Base-by-base conservation (phyloP, 257 asterid genomes). In the Paulownia fortunei region DNA sequence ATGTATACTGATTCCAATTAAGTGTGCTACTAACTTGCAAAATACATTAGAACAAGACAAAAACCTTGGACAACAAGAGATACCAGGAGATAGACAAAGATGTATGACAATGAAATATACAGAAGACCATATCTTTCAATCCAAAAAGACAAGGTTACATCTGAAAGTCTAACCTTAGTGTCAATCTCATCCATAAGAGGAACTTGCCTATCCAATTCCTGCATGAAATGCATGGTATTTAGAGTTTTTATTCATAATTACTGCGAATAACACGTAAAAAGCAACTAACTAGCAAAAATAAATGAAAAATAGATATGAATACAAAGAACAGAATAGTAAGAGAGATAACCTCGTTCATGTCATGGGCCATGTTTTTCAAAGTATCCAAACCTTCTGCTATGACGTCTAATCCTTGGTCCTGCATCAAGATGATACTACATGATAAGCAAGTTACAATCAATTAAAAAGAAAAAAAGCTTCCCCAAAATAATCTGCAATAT, bases 141-240 rank as follows among this genome's bases (percentile, higher is more conserved):
- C 52, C 26, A 34, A 79, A 27, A 39, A 11, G 13, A 73, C 60
- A 78, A 71, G 26, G 74, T 60, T 55, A 51, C 34, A 32, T 32
- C 63, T 13, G 47, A 69, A 52, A 61, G 52, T 74, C 88, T 59
- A 61, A 96, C 99, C 99, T 96, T 96, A 74, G 89, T 85, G 85
- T 96, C 99, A 72, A 96, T 96, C 88, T 96, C 99, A 81, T 96
- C 99, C 98, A 96, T 89, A 58, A 96, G 91, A 76, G 99, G 99
- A 78, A 96, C 98, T 87, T 96, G 99, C 73, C 99, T 89, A 82
- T 96, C 99, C 70, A 93, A 54, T 84, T 96, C 98, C 98, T 96
- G 95, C 84, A 88, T 6, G 70, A 77, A 72, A 65, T 9, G n/a
- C 49, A 79, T 30, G 36, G 4, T 36, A 52, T 59, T 49, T 63